These are phyloP conservation scores for Saussurea involucrata DNA, from an alignment of 129 eudicot genomes.

Conservation along the genomic window DNA sequence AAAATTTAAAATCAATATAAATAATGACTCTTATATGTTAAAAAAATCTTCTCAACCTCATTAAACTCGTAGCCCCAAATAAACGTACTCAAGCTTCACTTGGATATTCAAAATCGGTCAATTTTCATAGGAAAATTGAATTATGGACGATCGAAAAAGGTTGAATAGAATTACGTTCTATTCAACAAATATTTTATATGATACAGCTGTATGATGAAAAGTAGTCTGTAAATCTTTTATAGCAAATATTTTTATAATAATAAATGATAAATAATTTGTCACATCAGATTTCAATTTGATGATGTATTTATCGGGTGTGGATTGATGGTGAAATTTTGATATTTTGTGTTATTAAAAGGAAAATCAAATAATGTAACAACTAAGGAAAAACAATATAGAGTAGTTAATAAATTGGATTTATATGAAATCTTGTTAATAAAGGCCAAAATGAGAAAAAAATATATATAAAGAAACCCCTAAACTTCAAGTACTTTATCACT, in stretches of 20 bases:
- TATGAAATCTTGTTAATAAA: slow-evolving; percentile 14
- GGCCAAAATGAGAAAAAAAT: slow-evolving; percentile 2
- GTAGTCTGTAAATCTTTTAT: background rate
- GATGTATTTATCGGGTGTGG: slow-evolving; percentile 4
- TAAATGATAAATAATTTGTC: background rate
- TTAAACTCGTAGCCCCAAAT: background rate
- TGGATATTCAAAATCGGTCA: background rate
- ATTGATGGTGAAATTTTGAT: slow-evolving; percentile 13
- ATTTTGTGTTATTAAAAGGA: background rate
- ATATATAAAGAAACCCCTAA: slow-evolving; percentile 19
- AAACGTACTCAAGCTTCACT: background rate
- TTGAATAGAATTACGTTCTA: background rate
- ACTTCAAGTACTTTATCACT: slow-evolving; percentile 38
- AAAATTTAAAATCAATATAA: background rate
- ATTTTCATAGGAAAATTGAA: background rate
- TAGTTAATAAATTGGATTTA: slow-evolving; percentile 13
- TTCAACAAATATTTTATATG: background rate
- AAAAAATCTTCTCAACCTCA: background rate
- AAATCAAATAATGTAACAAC: slow-evolving; percentile 1
- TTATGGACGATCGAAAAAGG: background rate
- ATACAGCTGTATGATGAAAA: too few species aligned
- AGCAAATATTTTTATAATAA: background rate
- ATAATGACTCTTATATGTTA: background rate
- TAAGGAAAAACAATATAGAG: slow-evolving; percentile 12
- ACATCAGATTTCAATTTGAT: background rate